Conservation (phyloP, 371 early-diverging fungal genomes). For the Haplosporangium sp. region DNA sequence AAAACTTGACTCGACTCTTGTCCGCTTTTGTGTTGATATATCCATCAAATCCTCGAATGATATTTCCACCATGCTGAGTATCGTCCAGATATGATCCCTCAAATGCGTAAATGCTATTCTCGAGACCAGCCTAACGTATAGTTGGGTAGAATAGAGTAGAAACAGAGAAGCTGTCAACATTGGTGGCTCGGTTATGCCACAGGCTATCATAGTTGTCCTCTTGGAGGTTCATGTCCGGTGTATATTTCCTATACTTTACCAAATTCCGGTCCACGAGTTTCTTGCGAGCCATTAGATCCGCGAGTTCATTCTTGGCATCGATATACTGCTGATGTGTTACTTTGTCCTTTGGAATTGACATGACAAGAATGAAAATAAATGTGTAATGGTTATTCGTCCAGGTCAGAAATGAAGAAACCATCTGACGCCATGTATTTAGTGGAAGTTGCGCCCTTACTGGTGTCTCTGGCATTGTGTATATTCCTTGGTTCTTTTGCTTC, state of each 20-base stretch:
- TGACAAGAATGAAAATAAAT: neutral
- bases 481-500: too few relatives aligned
- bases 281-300: slow-evolving; percentile 67
- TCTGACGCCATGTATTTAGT: too few relatives aligned
- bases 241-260: slow-evolving; percentile 44
- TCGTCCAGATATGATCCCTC: slow-evolving; percentile 88
- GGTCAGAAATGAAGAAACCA: too few relatives aligned
- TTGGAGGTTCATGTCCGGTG: too few relatives aligned
- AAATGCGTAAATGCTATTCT: slow-evolving; percentile 80
- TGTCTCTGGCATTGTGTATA: neutral
- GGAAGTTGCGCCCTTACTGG: neutral
- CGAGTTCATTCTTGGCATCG: slow-evolving; percentile 69
- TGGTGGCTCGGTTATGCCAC: too few relatives aligned
- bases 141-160: neutral
- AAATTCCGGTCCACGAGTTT: slow-evolving; percentile 72
- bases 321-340: slow-evolving; percentile 69
- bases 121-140: slow-evolving; percentile 65
- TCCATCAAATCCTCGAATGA: slow-evolving; percentile 86
- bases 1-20: slow-evolving; percentile 68
- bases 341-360: slow-evolving; percentile 27
- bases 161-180: neutral
- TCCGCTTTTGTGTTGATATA: slow-evolving; percentile 69
- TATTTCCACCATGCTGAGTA: slow-evolving; percentile 82
- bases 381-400: too few relatives aligned
- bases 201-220: too few relatives aligned